Evolutionary conservation across 1,139 yeast species (phyloP), one percentile per base, ranked within the genome.

Genomic region (Komagataea norvegica): DNA sequence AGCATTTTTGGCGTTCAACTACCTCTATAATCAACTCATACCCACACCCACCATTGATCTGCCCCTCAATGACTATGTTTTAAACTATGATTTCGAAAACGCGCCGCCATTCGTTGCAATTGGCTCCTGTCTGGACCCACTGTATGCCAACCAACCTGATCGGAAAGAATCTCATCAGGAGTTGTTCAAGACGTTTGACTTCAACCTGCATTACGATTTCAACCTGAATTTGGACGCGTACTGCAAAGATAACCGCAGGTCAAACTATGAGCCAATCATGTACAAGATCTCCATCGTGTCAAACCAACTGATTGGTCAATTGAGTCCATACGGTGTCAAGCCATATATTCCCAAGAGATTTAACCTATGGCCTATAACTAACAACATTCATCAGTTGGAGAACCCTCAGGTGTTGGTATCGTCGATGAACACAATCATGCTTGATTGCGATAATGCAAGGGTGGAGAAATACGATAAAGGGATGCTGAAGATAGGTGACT

Each of bases 1-100:
- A 44, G 63, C 74, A 0, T 41, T 62, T 13, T 43, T 67, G 21
- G 51, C 68, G 5, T 68, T 64, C 54, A 45, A 60, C 44, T 61
- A 61, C 47, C 64, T 68, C 48, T 66, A 67, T 52, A 46, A 54
- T 36, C 45, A 55, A 24, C 51, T 68, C 17, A 56, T 68, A 14
- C 72, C 72, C 3, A 49, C 49, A 7, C 56, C 65, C 1, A 43
- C 58, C 4, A 55, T 64, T 5, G 27, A 44, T 10, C 45, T 63
- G 1, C 62, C 65, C 1, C 47, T 67, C 6, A 22, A 40, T 1
- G 38, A 47, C 16, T 47, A 39, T 29, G 45, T 52, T 9, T 51
- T 66, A 31, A 51, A 59, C 38, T 60, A 57, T 34, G 60, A 57
- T 28, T 49, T 52, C 34, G 43, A 45, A 5, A 40, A 47, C 6